Evolutionary conservation across 345 rosid genomes (phyloP).

Genomic region (Kandelia obovata): DNA sequence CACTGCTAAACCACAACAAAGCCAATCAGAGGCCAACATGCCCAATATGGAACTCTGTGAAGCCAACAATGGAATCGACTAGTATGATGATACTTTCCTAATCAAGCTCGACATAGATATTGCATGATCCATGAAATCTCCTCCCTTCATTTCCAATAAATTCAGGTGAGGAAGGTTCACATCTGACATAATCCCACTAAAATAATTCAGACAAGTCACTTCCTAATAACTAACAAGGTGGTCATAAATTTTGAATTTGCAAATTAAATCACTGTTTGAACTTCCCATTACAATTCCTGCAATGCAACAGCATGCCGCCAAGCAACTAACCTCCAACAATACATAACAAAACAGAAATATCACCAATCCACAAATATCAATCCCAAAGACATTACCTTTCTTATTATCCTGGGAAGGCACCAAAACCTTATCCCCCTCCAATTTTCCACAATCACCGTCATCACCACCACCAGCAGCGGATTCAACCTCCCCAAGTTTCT

Average conservation of each 20-base stretch:
- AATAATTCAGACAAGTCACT: not conserved
- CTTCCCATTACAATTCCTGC: no score
- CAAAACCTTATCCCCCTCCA: slow-evolving; percentile 31
- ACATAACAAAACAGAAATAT: not conserved
- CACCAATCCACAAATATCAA: not conserved
- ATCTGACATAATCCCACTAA: slow-evolving; percentile 2
- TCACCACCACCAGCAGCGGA: slow-evolving; percentile 16
- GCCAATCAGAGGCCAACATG: no score
- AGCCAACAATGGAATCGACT: not conserved
- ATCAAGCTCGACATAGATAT: not conserved
- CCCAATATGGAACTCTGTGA: not conserved
- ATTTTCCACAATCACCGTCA: slow-evolving; percentile 19
- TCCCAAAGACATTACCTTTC: slow-evolving; percentile 45
- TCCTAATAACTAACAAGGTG: not conserved
- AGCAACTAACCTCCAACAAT: not conserved
- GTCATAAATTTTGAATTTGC: no score
- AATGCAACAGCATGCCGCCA: not conserved
- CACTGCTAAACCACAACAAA: not conserved
- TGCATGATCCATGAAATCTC: not conserved
- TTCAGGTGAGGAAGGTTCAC: slow-evolving; percentile 9
- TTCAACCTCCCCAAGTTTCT: slow-evolving; percentile 34
- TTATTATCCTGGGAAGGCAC: slow-evolving; percentile 35
- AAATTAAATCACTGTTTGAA: no score
- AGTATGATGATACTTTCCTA: not conserved
- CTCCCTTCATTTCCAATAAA: not conserved